Conservation (phyloP, 75 land plant species). For the Picea sitchensis region DNA sequence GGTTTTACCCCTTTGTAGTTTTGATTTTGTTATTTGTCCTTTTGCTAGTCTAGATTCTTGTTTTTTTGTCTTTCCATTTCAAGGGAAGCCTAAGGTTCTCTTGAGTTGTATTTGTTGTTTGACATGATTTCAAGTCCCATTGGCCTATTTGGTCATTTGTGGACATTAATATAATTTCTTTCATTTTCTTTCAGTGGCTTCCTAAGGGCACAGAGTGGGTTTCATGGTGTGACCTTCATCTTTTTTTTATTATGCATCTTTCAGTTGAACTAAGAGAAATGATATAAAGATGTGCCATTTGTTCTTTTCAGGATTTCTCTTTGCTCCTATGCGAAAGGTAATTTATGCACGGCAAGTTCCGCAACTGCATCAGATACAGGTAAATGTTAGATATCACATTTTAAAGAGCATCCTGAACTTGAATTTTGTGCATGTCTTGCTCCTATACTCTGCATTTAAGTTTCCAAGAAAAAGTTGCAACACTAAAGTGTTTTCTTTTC, state of each 20-base stretch:
- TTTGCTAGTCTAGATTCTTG: too few species aligned
- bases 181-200: too few species aligned
- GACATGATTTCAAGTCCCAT: too few species aligned
- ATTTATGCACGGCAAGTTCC: slow-evolving; percentile 1
- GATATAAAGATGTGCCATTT: background rate
- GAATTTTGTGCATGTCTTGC: background rate
- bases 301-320: background rate
- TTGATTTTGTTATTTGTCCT: too few species aligned
- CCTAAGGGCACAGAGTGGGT: background rate
- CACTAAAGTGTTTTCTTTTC: background rate
- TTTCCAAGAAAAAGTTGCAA: background rate
- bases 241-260: background rate
- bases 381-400: background rate
- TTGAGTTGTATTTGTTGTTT: too few species aligned
- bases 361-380: slow-evolving; percentile 5
- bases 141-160: too few species aligned
- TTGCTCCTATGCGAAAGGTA: background rate
- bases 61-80: too few species aligned
- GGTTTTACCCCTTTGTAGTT: too few species aligned
- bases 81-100: too few species aligned
- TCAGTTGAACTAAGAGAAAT: background rate
- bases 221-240: background rate
- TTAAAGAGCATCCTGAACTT: background rate
- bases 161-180: too few species aligned
- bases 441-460: background rate